These are phyloP conservation scores for Carallia pectinifolia DNA, from an alignment of 345 rosid species.

Conservation along the genomic window DNA sequence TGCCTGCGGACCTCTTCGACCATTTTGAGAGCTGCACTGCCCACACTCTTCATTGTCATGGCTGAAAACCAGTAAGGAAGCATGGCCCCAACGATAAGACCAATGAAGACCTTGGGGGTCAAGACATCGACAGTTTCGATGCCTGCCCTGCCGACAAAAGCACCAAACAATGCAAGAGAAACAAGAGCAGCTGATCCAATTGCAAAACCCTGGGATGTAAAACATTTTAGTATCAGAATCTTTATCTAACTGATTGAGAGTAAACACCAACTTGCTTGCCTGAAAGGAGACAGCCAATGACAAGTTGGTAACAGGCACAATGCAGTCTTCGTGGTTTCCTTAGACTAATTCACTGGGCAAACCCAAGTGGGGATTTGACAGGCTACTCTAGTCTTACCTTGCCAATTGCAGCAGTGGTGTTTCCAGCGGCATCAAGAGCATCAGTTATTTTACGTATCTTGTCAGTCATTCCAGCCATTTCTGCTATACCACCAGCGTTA, in stretches of 20 bases:
- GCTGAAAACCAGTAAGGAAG: constrained; percentile 79
- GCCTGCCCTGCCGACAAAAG: constrained; percentile 67
- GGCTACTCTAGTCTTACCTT: constrained; percentile 33
- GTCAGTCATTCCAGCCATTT: constrained; percentile 73
- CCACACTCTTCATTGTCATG: constrained; percentile 79
- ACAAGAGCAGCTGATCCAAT: constrained; percentile 78
- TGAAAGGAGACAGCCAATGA: too few species aligned
- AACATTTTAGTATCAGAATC: neutral
- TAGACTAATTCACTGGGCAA: too few species aligned
- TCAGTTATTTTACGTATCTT: constrained; percentile 58
- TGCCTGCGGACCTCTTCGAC: constrained; percentile 75
- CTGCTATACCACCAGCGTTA: constrained; percentile 67
- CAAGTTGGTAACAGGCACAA: too few species aligned
- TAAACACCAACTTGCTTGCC: too few species aligned
- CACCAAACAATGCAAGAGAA: constrained; percentile 66
- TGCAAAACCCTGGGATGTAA: constrained; percentile 53
- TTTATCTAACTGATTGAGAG: too few species aligned
- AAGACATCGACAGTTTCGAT: constrained; percentile 52
- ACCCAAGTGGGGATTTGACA: too few species aligned
- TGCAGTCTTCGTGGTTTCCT: too few species aligned
- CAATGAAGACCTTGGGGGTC: constrained; percentile 69
- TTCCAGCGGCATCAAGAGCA: constrained; percentile 70
- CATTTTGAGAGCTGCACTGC: constrained; percentile 71
- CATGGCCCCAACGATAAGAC: constrained; percentile 68
- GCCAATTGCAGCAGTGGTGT: constrained; percentile 77